Evolutionary conservation across 352 stramenopile species (phyloP).

Genomic region (Salisapilia sapeloensis): DNA sequence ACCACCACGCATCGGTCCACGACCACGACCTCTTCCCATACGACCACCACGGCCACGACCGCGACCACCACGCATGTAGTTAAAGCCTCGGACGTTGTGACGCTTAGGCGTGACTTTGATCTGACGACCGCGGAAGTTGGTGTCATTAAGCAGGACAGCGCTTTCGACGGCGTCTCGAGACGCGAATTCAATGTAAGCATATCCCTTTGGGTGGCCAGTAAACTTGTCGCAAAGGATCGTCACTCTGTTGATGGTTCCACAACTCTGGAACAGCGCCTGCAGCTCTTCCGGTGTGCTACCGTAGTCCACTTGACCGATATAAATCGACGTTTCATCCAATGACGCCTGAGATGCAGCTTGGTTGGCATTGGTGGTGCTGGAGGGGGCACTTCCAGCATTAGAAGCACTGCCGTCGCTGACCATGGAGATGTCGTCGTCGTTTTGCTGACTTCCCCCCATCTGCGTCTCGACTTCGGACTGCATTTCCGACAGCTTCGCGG

Average conservation of each 20-base stretch:
- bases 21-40: slow-evolving; percentile 27
- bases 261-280: slow-evolving; percentile 92
- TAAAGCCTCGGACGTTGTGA: slow-evolving; percentile 69
- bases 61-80: slow-evolving; percentile 34
- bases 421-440: too few relatives aligned
- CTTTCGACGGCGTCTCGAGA: slow-evolving; percentile 78
- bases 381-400: slow-evolving; percentile 4
- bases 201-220: slow-evolving; percentile 89
- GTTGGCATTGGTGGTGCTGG: slow-evolving; percentile 3
- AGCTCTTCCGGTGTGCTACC: slow-evolving; percentile 91
- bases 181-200: slow-evolving; percentile 90
- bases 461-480: slow-evolving; percentile 67
- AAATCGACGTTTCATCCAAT: slow-evolving; percentile 79
- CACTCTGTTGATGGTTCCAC: slow-evolving; percentile 93
- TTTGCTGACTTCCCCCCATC: slow-evolving; percentile 61
- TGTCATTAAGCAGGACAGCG: slow-evolving; percentile 84
- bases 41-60: slow-evolving; percentile 22
- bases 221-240: slow-evolving; percentile 98
- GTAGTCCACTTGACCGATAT: slow-evolving; percentile 96
- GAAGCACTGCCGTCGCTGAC: slow-evolving; percentile 21
- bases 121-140: slow-evolving; percentile 80
- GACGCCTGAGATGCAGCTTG: slow-evolving; percentile 9
- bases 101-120: slow-evolving; percentile 84
- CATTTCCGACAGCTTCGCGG: slow-evolving; percentile 70
- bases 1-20: slow-evolving; percentile 18